Conservation (phyloP, 2,329 filamentous ascomycete genomes). For the Aureobasidium zeae region DNA sequence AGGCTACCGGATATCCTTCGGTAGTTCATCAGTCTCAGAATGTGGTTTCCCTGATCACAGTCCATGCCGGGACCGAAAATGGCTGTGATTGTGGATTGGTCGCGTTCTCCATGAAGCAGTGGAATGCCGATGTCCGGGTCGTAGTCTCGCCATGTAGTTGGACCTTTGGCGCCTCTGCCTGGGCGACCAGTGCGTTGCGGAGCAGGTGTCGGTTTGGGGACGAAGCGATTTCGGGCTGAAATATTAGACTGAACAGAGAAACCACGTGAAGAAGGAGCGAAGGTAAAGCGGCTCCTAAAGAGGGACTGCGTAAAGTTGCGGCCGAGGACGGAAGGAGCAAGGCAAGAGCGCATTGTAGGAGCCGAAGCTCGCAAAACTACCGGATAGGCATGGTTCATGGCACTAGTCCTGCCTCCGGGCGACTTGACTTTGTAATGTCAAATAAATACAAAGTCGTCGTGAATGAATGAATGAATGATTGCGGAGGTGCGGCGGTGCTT, state of each 20-base stretch:
- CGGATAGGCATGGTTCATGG: conserved; percentile 29
- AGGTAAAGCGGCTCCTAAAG: neutral
- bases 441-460: conserved; percentile 10
- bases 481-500: conserved; percentile 21
- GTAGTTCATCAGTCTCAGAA: conserved; percentile 31
- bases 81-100: conserved; percentile 22
- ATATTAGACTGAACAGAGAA: neutral
- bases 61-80: conserved; percentile 27
- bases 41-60: conserved; percentile 29
- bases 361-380: conserved; percentile 24
- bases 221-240: conserved; percentile 6
- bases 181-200: neutral
- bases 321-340: conserved; percentile 2
- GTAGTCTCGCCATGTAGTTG: conserved; percentile 33
- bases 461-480: conserved; percentile 7
- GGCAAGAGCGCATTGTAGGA: conserved; percentile 8
- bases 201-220: neutral
- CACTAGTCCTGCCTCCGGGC: neutral
- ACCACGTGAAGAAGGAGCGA: neutral
- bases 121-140: conserved; percentile 30
- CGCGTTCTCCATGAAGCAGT: conserved; percentile 25
- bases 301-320: neutral
- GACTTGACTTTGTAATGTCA: neutral
- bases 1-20: conserved; percentile 30
- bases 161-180: no score